Base-by-base conservation (phyloP, 2,329 filamentous ascomycete species). In the Penicillium sp. region DNA sequence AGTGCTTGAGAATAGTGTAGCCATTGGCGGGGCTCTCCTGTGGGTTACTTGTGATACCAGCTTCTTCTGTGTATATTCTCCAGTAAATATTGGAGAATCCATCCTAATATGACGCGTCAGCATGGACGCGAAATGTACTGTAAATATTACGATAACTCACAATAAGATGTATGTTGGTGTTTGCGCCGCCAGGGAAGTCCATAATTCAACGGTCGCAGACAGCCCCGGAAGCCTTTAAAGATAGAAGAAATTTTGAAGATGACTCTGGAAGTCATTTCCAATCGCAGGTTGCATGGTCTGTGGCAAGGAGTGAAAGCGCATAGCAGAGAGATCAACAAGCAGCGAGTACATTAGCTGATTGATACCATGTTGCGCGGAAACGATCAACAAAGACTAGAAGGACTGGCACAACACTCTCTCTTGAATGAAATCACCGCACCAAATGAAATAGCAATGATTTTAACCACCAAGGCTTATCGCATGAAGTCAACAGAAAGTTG, bases 101-200 rank as follows among this genome's bases (percentile, higher is more conserved):
- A 69, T 77, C 75, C 76, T 78, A 47, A 17, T 38, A 41, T 29
- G n/a, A 12, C 31, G 38, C 12, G 54, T 74, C 66, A 74, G 67
- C 59, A 37, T 54, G 27, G 25, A 21, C 33, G 25, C 19, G 33
- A 41, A 41, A 23, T n/a, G 27, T 27, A 37, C 21, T 7, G 25
- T 27, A 42, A 33, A 50, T n/a, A 10, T 42, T 48, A 46, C 37
- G 19, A 56, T 43, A 71, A 71, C 76, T 64, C 71, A 78, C 76
- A 67, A 77, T 73, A 54, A 72, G 67, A 66, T 71, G 72, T 62
- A 77, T 67, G 62, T 78, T 78, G 45, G 76, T 78, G 62, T 71
- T 72, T 57, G 73, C 73, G 59, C 69, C 71, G 62, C 72, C 73
- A 59, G 76, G 76, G 68, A 78, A 78, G 64, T 78, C 76, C 75